Base-by-base conservation (phyloP, 2,329 filamentous ascomycete species). In the Emergomyces africanus region DNA sequence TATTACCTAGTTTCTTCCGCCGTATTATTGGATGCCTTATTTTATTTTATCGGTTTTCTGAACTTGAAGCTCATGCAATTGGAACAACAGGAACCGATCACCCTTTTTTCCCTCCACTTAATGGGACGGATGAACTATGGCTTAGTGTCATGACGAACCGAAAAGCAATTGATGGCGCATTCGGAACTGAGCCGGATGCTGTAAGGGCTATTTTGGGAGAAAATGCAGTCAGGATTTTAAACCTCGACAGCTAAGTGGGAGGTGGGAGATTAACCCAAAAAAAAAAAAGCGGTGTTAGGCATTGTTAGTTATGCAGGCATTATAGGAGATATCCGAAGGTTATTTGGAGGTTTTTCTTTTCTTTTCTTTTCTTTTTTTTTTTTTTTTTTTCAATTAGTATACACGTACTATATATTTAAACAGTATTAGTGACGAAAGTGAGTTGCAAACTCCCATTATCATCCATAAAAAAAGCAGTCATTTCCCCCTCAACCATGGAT, bases 71-170 rank as follows among this genome's bases (percentile, higher is more conserved):
- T n/a, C 23, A 37, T 33, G 30, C 48, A 35, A 44, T 62, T 67
- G 50, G 18, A 33, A 65, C 42, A 23, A 14, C 53, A 74, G 72
- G 74, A 33, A 76, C 74, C 14, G 75, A 77, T 62, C 74, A 77
- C 64, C 74, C 75, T 0, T 77, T 77, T 67, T 77, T 76, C 60
- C 74, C 74, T 10, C 74, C 74, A 15, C 61, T 77, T 18, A 66
- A 68, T 54, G 67, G 61, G 44, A 66, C 69, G 41, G 66, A 70
- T 25, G 66, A 67, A 20, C 66, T 73, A 59, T 79, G 77, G 77
- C 63, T 72, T 14, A 79, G 77, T 64, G 76, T 78, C 25, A 75
- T 71, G 28, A 77, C 71, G 2, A 79, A 79, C 60, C 75, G 73
- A 61, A 70, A 69, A n/a, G 76, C 76, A 14, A 77, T 79, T 53